Evolutionary conservation across 225 moss, liverwort and hornwort genomes (phyloP), one percentile per base, ranked within the genome.

Genomic region (Anthoceros angustus): DNA sequence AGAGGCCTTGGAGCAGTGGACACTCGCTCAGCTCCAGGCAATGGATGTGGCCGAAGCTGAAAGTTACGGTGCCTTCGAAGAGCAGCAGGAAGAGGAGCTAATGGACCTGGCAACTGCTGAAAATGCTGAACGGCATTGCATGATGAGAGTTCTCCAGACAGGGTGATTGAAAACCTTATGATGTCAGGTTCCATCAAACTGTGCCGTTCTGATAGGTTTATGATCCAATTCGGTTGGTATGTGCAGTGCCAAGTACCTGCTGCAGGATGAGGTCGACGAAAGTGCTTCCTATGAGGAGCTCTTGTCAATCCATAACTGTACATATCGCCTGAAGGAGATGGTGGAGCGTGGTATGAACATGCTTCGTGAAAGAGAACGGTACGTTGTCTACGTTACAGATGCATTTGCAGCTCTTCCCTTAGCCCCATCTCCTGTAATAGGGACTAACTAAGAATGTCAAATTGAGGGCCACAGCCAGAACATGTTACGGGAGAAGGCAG

Each of bases 291-390:
- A 55, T 55, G 55, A 55, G 55, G 55, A 55, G 55, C 55, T 55
- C n/a, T 0, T 55, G 8, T 55, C 55, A 18, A 55, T 55, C n/a
- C 55, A 55, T 9, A 18, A 55, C 55, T 8, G n/a, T 55, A 23
- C 18, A 55, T 12, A 55, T 18, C 55, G 55, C 55, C n/a, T 55
- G 8, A 23, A 7, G 18, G 55, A 55, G n/a, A 18, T 18, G 14
- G 55, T 55, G 55, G 55, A 55, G 23, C 55, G 55, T 55, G 55
- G 55, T 20, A 55, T 55, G 55, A 18, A 55, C 55, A 12, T 55
- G 18, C 3, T 55, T 55, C 55, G 18, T 55, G 55, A 55, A 23
- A 55, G 55, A 20, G 55, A 55, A 55, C 55, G 55, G 55, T 55
- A 55, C 55, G n/a, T 55, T 55, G 55, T 55, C 55, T 23, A 20